phyloP scores from a whole-genome alignment of 176 grass and related monocot species.

The Eragrostis curvula region DNA sequence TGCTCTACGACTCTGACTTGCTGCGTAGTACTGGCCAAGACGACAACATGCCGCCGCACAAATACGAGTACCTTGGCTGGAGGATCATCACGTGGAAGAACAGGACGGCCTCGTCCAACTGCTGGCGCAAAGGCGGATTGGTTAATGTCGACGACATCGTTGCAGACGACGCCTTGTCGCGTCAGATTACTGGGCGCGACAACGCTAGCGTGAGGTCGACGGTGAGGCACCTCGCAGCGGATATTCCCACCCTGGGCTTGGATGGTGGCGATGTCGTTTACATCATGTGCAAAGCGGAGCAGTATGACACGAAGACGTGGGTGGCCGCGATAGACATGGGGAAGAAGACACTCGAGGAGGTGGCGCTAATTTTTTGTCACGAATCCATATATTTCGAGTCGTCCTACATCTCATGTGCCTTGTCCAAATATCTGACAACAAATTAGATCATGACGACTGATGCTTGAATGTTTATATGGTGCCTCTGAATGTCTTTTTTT shows the following conservation, averaged over 20 bases:
- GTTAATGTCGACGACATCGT: too few species aligned
- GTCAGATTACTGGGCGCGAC: too few species aligned
- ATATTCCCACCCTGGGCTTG: too few species aligned
- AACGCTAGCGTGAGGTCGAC: too few species aligned
- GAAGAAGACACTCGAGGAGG: background rate
- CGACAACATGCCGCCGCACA: background rate
- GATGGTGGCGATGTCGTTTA: background rate
- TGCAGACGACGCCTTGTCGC: too few species aligned
- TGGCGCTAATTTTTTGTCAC: background rate
- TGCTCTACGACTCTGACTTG: background rate
- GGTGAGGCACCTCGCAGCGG: too few species aligned
- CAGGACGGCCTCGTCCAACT: too few species aligned
- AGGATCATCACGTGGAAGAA: too few species aligned
- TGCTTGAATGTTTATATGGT: too few species aligned
- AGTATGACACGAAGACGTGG: background rate
- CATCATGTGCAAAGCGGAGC: background rate
- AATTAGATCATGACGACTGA: too few species aligned
- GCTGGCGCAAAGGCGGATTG: too few species aligned
- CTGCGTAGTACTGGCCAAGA: background rate
- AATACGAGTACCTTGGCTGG: background rate
- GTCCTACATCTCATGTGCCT: background rate
- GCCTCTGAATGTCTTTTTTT: too few species aligned
- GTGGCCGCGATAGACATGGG: background rate
- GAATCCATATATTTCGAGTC: fast-evolving
- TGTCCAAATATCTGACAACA: background rate